Evolutionary conservation across 805 yeast genomes (phyloP), one percentile per base, ranked within the genome.

Genomic region (Saccharomycopsis fibuligera): DNA sequence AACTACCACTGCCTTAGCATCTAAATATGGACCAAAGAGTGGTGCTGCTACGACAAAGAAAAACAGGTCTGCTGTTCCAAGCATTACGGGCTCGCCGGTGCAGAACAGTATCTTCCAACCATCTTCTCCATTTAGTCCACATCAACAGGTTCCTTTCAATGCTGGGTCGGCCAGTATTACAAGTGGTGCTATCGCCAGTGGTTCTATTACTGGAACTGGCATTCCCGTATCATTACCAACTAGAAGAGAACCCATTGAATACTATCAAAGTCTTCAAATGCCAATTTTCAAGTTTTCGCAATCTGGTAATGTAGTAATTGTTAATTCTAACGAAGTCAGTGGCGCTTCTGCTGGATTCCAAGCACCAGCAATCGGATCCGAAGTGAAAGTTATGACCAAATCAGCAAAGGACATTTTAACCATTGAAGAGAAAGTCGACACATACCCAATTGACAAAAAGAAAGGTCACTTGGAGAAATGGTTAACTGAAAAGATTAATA

Each of bases 361-460:
- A 8, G 42, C 25, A 10, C 8, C 24, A 24, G 17, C 33, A 22
- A 38, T 33, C 19, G 29, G 30, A 24, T 25, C 29, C 17, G 25
- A 29, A 1, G 21, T 42, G 2, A 14, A 19, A 4, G 35, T 47
- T 37, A 42, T 48, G 21, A 40, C 38, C 14, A 48, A 41, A 16
- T 24, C 36, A n/a, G 10, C 40, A 9, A 52, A 45, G 31, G 36
- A 33, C 12, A n/a, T 52, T 12, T 24, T 52, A 9, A n/a, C n/a
- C 3, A 24, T 40, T 16, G 55, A 52, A 33, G 35, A 23, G 8
- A 29, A 30, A 5, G 19, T 49, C 5, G 49, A 29, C 9, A 40
- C 42, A 4, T 52, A 52, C 19, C 55, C 55, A 12, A 5, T 49
- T n/a, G 55, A 49, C n/a, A 33, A 41, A 17, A 52, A 52, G 41